Evolutionary conservation across 495 filamentous ascomycete genomes (phyloP), one percentile per base, ranked within the genome.

Genomic region (Lepidopterella palustris): DNA sequence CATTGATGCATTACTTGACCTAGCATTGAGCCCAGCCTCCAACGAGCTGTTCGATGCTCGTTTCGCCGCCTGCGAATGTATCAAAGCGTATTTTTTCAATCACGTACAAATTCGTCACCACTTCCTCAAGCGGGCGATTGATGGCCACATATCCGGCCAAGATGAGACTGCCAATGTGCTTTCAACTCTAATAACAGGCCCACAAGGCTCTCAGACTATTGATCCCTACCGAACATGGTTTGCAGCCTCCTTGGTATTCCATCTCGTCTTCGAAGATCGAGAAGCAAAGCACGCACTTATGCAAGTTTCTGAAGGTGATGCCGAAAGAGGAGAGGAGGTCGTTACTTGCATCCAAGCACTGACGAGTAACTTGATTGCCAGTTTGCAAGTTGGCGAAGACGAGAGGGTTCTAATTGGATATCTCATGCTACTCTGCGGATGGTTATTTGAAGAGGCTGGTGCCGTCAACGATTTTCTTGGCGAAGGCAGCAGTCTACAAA

Each of bases 151-250:
- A 21, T 83, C 85, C 54, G 88, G 88, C 25, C 82, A 86, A 29
- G 84, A 93, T 71, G 85, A 89, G 60, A 88, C 89, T 0, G 88
- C 92, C n/a, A 98, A 98, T 70, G 88, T 92, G 20, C 71, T 98
- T 28, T 89, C 88, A 26, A 88, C 89, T 5, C 76, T 98, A 27
- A 78, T 96, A 18, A 59, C 71, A 20, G 83, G 83, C 25, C 68
- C 79, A 4, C 81, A 83, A 39, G 81, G 79, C 21, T 73, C 76
- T 25, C 76, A 79, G 50, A 77, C 79, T n/a, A 69, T 79, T 63
- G 92, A 97, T 71, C 91, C 92, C 0, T 97, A 97, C 74, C 82
- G 90, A 61, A 79, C 84, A 50, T 97, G 91, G 90, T 89, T 97
- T 72, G 92, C 95, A 5, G 83, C 87, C 58, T 84, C 92, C n/a